Conservation (phyloP, 768 basidiomycete species). For the Panellus pusillus region DNA sequence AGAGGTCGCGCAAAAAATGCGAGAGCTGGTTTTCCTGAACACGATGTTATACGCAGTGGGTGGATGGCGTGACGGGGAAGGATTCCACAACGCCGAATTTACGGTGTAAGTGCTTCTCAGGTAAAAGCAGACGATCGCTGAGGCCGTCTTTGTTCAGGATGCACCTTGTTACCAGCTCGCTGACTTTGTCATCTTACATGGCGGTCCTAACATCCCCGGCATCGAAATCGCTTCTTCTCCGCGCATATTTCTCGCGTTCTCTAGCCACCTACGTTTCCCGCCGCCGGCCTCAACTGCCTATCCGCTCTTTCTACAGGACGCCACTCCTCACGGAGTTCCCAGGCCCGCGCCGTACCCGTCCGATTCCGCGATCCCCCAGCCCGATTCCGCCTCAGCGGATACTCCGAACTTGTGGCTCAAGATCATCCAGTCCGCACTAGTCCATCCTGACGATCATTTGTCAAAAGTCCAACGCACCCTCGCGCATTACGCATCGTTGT, state of each 20-base stretch:
- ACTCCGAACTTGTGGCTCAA: constrained; percentile 41
- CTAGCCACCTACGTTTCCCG: constrained; percentile 10
- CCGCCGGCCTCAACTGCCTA: constrained; percentile 4
- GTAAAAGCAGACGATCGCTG: not conserved
- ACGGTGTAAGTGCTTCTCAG: constrained; percentile 20
- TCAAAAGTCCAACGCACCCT: constrained; percentile 40
- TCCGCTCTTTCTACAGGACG: constrained; percentile 14
- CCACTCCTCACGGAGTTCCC: constrained; percentile 19
- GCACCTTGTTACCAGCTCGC: constrained; percentile 57
- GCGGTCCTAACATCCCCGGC: constrained; percentile 10
- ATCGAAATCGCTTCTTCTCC: constrained; percentile 14
- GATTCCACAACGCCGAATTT: constrained; percentile 39
- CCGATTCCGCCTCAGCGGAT: constrained; percentile 14
- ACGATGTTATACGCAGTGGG: constrained; percentile 56
- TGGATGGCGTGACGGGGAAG: constrained; percentile 42
- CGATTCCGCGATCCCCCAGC: constrained; percentile 7
- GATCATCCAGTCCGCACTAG: constrained; percentile 37
- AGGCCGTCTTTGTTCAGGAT: constrained; percentile 39
- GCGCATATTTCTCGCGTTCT: constrained; percentile 15
- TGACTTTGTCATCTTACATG: constrained; percentile 16
- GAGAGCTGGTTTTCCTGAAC: constrained; percentile 61
- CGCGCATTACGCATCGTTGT: constrained; percentile 31
- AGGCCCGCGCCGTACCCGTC: constrained; percentile 11
- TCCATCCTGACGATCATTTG: constrained; percentile 36
- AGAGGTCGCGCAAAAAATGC: constrained; percentile 54